Evolutionary conservation across 2,329 filamentous ascomycete species (phyloP).

Genomic region (Aspergillus udagawae): DNA sequence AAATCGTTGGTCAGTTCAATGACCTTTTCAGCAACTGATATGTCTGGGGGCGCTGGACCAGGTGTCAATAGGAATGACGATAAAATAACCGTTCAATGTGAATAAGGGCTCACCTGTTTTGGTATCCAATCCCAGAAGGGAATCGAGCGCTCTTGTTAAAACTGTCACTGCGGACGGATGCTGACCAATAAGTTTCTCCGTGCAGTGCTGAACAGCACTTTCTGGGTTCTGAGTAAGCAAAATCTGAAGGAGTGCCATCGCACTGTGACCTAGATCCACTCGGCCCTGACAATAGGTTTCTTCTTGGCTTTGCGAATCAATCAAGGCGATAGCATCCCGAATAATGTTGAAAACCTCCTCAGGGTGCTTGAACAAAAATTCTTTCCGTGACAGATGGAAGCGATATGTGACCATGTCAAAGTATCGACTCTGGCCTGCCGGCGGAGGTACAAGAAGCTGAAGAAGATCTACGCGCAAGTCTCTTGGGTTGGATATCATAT

Average conservation of each 20-base stretch:
- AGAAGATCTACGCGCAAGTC: conserved; percentile 29
- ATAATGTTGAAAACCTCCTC: conserved; percentile 32
- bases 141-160: conserved; percentile 30
- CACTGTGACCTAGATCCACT: conserved; percentile 17
- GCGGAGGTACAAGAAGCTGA: conserved; percentile 26
- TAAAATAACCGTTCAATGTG: background rate
- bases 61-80: conserved; percentile 6
- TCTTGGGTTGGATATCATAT: conserved; percentile 23
- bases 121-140: conserved; percentile 26
- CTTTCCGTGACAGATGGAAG: conserved; percentile 36
- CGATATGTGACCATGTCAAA: conserved; percentile 34
- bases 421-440: conserved; percentile 9
- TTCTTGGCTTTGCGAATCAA: conserved; percentile 9
- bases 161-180: conserved; percentile 23
- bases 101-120: conserved; percentile 12
- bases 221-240: conserved; percentile 33
- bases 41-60: conserved; percentile 4
- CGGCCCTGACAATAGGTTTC: conserved; percentile 1
- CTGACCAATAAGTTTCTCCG: conserved; percentile 26
- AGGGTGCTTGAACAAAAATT: conserved; percentile 34
- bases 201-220: conserved; percentile 23
- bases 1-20: conserved; percentile 38
- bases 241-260: conserved; percentile 29
- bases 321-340: conserved; percentile 26
- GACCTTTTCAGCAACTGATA: conserved; percentile 32